Base-by-base conservation (phyloP, 2,329 filamentous ascomycete species). In the Aspergillus niger region DNA sequence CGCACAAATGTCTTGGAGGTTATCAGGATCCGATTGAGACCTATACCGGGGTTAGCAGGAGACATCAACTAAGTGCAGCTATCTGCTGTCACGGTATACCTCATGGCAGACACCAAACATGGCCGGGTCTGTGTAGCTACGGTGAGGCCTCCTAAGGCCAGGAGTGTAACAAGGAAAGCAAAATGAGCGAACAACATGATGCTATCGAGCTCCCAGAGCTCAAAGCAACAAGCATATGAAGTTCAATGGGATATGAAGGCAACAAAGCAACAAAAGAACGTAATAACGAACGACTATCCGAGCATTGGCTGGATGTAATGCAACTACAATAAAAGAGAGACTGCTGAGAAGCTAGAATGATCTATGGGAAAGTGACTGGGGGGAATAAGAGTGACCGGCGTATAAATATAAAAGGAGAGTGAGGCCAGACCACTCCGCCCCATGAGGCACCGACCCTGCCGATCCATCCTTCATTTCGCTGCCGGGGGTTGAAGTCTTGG, bases 31-130 rank as follows among this genome's bases (percentile, higher is more conserved):
- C 54, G 68, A 36, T 56, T 77, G 68, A 48, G 72, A 69, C 62
- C 76, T 78, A 47, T 59, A 47, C 59, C 55, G 11, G 48, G 48
- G 63, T 74, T 59, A 76, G 68, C 55, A 62, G 32, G 54, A 6
- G 38, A 13, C 50, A 20, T 20, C 20, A 64, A 48, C 41, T 53
- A 26, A 39, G 43, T 22, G 47, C 28, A 39, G 22, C 3, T 15
- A 43, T 43, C n/a, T 28, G 32, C 32, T 36, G 32, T 36, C 32
- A 36, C 11, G 11, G 5, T 59, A 64, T 77, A 83, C 81, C 82
- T 82, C 65, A 85, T 76, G 39, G 80, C 81, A 44, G 74, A 75
- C 48, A 85, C 74, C 49, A 85, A 74, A 70, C 83, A 85, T 57
- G 80, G 80, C 28, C 82, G 81, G 49, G 82, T 78, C 55, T 76